Evolutionary conservation across 768 basidiomycete species (phyloP), one percentile per base, ranked within the genome.

Genomic region (Cyclocybe aegerita): DNA sequence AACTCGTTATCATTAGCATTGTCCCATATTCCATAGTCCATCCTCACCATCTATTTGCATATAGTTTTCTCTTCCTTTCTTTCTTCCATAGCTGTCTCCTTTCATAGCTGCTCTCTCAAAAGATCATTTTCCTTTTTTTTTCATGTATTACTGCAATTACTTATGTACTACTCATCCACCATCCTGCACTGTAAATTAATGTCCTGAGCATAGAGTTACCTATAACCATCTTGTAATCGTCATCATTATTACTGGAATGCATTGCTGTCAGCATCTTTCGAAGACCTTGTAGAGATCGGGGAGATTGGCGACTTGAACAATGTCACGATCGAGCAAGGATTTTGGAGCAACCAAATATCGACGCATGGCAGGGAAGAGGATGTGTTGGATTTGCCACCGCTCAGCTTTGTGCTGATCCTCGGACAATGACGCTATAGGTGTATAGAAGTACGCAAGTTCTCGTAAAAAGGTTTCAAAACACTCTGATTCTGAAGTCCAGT

Each of bases 281-380:
- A 98, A 99, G 0, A 98, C 90, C 54, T 88, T 86, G 67, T 97
- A 99, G 46, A 99, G 72, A 55, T 95, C 93, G 1, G 93, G 93
- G 38, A 98, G 69, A 65, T 82, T 88, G 8, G 97, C 94, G 14
- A 96, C 82, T 68, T 95, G 90, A 2, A 92, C 83, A 4, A 98
- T 83, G 60, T 92, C 90, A 23, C 70, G 63, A 56, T 86, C 88
- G 43, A 87, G 74, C 51, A 87, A 71, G 2, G 78, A 79, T 64
- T 79, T 86, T 6, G 77, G 93, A 39, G 84, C 81, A 4, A 71
- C 65, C 9, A 96, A 70, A 66, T 96, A 89, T 46, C 82, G 80
- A 50, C 90, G 80, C 73, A 93, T 81, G 0, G 87, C 82, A 5
- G 94, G 94, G 65, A 97, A 97, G 30, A 98, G 64, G 14, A 93